Evolutionary conservation across 2,329 filamentous ascomycete genomes (phyloP), one percentile per base, ranked within the genome.

Genomic region (Nemania sp.): DNA sequence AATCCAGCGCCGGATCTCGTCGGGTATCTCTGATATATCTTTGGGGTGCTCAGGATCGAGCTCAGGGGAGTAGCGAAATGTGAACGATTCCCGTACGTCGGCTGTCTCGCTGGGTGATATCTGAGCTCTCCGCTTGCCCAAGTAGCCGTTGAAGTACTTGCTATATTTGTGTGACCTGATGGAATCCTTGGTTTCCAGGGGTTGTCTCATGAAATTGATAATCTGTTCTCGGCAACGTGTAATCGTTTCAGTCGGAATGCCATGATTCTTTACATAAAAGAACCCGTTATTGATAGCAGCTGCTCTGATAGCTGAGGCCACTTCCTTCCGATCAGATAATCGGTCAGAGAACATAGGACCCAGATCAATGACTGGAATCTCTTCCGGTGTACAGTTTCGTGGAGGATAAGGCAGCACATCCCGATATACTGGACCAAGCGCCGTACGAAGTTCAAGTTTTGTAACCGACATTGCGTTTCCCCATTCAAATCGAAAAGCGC

Each of bases 321-420:
- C 72, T 9, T 62, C 57, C 34, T 71, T 66, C 0, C 75, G 73
- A 3, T 72, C 69, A 0, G 65, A 60, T 0, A 73, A 44, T 1
- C 71, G 65, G 2, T 64, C 50, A 44, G 73, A 71, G 49, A 77
- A 73, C 51, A 73, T 72, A 11, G 66, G 63, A 0, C 72, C 70
- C 6, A 83, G 66, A 60, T 83, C 78, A 46, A 84, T 79, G 36
- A 83, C 63, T 2, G 81, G 81, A 11, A 83, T 79, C 63, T 83
- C 77, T 12, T 67, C 64, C 19, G 61, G 49, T 15, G 67, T 69
- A 33, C 67, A 70, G 52, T 66, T 58, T 39, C 66, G 63, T 34
- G 64, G 67, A n/a, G 60, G 62, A 49, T 63, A 46, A 8, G 64
- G 64, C 7, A 69, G 52, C 7, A 70, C 67, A 56, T 69, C 67